These are phyloP conservation scores for Hysterangium stoloniferum DNA, from an alignment of 768 basidiomycete species.

Conservation along the genomic window DNA sequence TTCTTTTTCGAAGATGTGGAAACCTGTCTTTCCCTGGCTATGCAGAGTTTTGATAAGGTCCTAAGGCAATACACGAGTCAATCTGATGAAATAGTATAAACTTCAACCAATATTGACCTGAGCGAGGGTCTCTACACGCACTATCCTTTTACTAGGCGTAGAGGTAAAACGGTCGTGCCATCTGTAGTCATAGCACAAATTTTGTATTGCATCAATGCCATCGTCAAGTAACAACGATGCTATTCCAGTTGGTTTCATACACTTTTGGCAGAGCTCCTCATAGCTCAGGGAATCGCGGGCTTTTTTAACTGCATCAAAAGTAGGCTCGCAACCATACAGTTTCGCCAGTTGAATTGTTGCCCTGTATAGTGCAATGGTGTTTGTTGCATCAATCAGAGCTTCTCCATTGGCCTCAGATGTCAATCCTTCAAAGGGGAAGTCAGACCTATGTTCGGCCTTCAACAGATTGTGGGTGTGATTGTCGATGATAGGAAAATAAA, in stretches of 20 bases:
- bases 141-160: conserved; percentile 49
- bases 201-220: conserved; percentile 44
- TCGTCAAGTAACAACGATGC: conserved; percentile 70
- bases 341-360: conserved; percentile 47
- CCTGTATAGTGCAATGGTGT: conserved; percentile 52
- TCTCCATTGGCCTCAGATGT: conserved; percentile 56
- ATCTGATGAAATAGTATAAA: background rate
- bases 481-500: conserved; percentile 53
- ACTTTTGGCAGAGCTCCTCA: conserved; percentile 45
- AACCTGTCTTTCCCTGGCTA: background rate
- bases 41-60: conserved; percentile 8
- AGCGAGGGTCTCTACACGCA: conserved; percentile 63
- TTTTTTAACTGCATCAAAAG: conserved; percentile 56
- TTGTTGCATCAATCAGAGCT: conserved; percentile 43
- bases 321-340: conserved; percentile 38
- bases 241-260: conserved; percentile 49
- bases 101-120: conserved; percentile 38
- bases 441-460: conserved; percentile 32
- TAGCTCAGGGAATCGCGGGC: conserved; percentile 40
- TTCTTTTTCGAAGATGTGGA: background rate
- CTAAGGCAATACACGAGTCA: background rate
- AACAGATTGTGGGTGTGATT: conserved; percentile 76
- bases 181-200: conserved; percentile 39
- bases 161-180: conserved; percentile 60
- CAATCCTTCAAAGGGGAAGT: conserved; percentile 53